These are phyloP conservation scores for Dimargaris cristalligena DNA, from an alignment of 192 early-diverging fungal genomes.

Conservation along the genomic window DNA sequence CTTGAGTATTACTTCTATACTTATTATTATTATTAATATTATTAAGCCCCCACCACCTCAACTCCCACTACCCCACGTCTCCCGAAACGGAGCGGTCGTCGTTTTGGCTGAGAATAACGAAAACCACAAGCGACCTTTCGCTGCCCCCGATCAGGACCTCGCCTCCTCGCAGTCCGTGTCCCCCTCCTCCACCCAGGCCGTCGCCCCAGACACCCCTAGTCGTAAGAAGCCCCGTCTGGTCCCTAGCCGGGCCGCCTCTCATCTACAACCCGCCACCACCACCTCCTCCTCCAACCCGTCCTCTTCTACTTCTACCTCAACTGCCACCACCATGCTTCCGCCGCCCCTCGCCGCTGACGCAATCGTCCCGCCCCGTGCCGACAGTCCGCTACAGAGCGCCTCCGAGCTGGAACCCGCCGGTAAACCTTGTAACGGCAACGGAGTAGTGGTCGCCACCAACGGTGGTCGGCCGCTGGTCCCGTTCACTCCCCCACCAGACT, in stretches of 20 bases:
- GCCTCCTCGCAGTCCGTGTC: neutral
- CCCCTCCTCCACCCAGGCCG: neutral
- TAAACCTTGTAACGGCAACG: too few species aligned
- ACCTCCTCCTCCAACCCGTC: neutral
- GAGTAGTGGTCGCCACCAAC: neutral
- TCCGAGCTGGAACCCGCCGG: too few species aligned
- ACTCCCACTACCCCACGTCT: too few species aligned
- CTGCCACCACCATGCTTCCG: neutral
- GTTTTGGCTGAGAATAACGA: neutral
- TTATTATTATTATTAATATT: too few species aligned
- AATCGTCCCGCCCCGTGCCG: neutral
- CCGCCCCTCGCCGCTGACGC: neutral
- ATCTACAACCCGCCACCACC: neutral
- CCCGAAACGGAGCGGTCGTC: too few species aligned
- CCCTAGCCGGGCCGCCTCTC: neutral
- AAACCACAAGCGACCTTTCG: slow-evolving; percentile 2
- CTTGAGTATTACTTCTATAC: too few species aligned
- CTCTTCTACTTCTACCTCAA: neutral
- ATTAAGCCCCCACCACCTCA: too few species aligned
- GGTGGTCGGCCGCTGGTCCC: neutral
- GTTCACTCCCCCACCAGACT: neutral
- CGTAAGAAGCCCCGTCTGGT: neutral
- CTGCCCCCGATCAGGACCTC: neutral
- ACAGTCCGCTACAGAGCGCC: neutral
- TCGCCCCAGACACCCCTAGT: neutral